Evolutionary conservation across 176 grass and related monocot genomes (phyloP), one percentile per base, ranked within the genome.

Genomic region (Raddia guianensis): DNA sequence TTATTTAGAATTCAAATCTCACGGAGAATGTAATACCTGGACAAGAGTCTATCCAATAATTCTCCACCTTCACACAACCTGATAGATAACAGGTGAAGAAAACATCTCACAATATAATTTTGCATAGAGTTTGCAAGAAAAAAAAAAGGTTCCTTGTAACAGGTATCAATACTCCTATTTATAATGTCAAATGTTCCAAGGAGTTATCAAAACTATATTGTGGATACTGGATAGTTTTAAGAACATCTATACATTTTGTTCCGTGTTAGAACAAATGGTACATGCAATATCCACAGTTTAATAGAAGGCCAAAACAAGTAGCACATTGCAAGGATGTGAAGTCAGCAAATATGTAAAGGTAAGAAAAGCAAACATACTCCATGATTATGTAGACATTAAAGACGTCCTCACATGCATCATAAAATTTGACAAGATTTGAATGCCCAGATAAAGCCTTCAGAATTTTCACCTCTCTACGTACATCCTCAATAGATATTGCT

Each of bases 1-100:
- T 56, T 79, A 71, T 70, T 37, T 3, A 5, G 6, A 21, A 77
- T 32, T 66, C 37, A 0, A 53, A 75, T 86, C 68, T 76, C 37
- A 79, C 68, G 14, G 48, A 62, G 83, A 83, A 83, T 81, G 51
- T 68, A 57, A 86, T 91, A 99, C 97, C 97, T 96, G 66, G 97
- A 88, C 62, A 99, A 90, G 67, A 99, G 96, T 90, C 89, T 93
- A 61, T 99, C 97, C 84, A 99, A 80, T 49, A 99, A 80, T 46
- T 99, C 97, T 75, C 97, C 97, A 53, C 97, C 97, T 93, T 91
- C 93, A 62, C 97, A 99, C 76, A 99, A 91, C 82, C 97, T 99
- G 77, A 85, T 43, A 66, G 72, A 80, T 60, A 72, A 86, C 44
- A 80, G 51, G 57, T 8, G 34, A 54, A 73, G 51, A 91, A 75